Evolutionary conservation across 306 rosid species (phyloP), one percentile per base, ranked within the genome.

Genomic region (Hylodesmum podocarpum): DNA sequence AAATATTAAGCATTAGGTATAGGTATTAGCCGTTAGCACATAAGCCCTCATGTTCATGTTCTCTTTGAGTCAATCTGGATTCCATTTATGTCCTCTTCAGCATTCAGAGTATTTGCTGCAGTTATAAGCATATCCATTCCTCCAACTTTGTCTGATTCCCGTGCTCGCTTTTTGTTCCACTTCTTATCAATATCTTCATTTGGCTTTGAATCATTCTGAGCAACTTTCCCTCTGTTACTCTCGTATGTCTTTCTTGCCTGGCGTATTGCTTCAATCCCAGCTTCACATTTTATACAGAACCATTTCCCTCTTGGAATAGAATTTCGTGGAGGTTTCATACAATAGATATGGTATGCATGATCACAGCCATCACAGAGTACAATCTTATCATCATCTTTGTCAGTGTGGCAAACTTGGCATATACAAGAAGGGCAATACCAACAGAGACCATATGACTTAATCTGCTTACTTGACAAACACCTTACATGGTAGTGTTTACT

Each of bases 341-440:
- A 96, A 77, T 91, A 88, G 67, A 91, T 77, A 78, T 96, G 99
- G 88, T 83, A 88, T n/a, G 87, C 98, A 66, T 92, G 87, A 80
- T 96, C 99, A 15, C 99, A 96, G 66, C 96, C 97, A 75, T 96
- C 99, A 65, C 99, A 96, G 19, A 96, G 80, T 59, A 92, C 89
- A 73, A 92, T 86, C 85, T 79, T 61, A 47, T 86, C 85, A 69
- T 96, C 97, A 57, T 92, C 93, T 69, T 46, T 65, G 83, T 96
- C 91, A 4, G 79, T 15, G 49, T 91, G 81, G 84, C 99, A 96
- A 74, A 69, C 77, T 83, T 88, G 87, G 82, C 99, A 96, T 66
- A 96, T 78, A 74, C 99, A 96, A 67, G 96, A 96, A 78, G 96
- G 96, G 87, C 99, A 92, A 79, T 88, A 92, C 99, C 99, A 92